Base-by-base conservation (phyloP, 164 flowering plant genomes). In the Magnolia officinalis region DNA sequence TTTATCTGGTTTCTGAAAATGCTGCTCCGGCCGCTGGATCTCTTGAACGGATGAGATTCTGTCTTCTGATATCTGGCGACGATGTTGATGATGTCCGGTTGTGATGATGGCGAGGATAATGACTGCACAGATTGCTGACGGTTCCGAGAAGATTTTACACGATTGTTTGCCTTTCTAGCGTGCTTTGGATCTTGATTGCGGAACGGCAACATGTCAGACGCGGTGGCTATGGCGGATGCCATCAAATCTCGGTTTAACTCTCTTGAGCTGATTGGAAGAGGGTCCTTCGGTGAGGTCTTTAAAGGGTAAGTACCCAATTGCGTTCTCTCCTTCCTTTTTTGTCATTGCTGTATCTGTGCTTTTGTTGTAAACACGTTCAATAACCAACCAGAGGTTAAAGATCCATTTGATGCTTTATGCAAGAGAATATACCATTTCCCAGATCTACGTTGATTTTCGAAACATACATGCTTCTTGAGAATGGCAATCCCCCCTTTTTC, bases 251-350 rank as follows among this genome's bases (percentile, higher is more conserved):
- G 97, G 80, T 96, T 94, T 81, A 85, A 84, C 80, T 82, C 87
- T 6, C 79, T 91, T 85, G 97, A 94, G 89, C 85, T 92, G 78
- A 96, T 96, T 81, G 99, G 99, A 50, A 86, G 89, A 82, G 99
- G 99, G 31, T 96, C 99, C 2, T 96, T 96, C 75, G 99, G 99
- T 0, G 99, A 96, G 73, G 99, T 96, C 31, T 96, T 88, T 81
- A 96, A 91, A 87, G 99, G 93, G 99, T 94, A 80, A 83, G 87
- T 77, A 11, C 21, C 55, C 8, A 10, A 20, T 50, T 74, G 75
- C 31, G 2, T 72, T 26, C 1, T 23, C 4, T 70, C 29, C 13
- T n/a, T 7, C 14, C 1, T 64, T 23, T 21, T 58, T 59, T 68
- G 18, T 19, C 45, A 37, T 37, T 37, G 37, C 64, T 6, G 14